phyloP scores from a whole-genome alignment of 805 yeast species.

The Metschnikowia peoriensis region DNA sequence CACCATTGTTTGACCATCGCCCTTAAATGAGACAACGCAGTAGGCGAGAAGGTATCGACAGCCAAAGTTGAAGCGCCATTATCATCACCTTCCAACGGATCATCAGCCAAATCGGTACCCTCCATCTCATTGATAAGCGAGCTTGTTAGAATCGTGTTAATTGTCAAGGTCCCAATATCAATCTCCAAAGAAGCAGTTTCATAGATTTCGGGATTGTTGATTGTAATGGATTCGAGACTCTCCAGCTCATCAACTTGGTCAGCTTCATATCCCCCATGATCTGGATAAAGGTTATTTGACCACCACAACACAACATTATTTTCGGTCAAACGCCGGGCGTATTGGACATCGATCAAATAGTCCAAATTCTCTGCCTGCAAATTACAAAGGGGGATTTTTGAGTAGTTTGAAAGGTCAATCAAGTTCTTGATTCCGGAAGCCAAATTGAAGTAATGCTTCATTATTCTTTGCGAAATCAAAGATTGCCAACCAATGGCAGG shows the following conservation, averaged over 20 bases:
- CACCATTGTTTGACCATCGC: conserved; percentile 85
- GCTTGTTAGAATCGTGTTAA: conserved; percentile 85
- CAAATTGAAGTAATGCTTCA: conserved; percentile 68
- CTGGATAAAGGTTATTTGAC: conserved; percentile 79
- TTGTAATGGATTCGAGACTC: conserved; percentile 60
- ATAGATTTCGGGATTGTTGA: conserved; percentile 78
- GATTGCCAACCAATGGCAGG: conserved; percentile 85
- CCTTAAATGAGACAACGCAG: conserved; percentile 70
- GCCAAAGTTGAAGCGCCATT: conserved; percentile 56
- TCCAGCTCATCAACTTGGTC: conserved; percentile 59
- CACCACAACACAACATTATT: conserved; percentile 86
- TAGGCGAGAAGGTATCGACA: conserved; percentile 77
- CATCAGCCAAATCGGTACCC: conserved; percentile 72
- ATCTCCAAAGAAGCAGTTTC: conserved; percentile 76
- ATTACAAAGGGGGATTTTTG: conserved; percentile 85
- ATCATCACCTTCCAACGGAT: conserved; percentile 28
- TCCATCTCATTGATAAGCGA: conserved; percentile 83
- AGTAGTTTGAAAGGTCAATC: conserved; percentile 62
- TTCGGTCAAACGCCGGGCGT: conserved; percentile 70
- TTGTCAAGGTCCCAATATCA: conserved; percentile 71
- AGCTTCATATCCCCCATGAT: conserved; percentile 77
- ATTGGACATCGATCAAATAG: conserved; percentile 78
- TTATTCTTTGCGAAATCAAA: conserved; percentile 58
- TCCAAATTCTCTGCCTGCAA: conserved; percentile 74
- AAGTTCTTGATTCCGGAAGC: conserved; percentile 72